Evolutionary conservation across 2,329 filamentous ascomycete species (phyloP).

Genomic region (Zopfia rhizophila): DNA sequence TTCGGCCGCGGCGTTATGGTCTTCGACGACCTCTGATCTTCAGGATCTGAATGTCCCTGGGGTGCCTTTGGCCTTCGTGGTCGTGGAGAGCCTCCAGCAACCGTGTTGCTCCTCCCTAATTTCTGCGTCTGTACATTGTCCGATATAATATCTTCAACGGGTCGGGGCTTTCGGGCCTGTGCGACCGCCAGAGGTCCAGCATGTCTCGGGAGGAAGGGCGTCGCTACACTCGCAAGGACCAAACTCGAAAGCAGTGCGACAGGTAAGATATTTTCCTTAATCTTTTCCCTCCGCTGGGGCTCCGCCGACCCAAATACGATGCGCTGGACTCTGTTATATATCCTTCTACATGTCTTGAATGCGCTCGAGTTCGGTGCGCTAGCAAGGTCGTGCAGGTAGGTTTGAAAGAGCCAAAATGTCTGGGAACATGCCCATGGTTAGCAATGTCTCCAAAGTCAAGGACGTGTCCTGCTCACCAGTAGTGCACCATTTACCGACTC

Average conservation of each 20-base stretch:
- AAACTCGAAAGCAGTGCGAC: slow-evolving; percentile 84
- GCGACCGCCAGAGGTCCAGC: slow-evolving; percentile 83
- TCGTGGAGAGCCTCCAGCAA: slow-evolving; percentile 59
- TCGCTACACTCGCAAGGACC: slow-evolving; percentile 78
- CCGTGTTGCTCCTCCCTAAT: slow-evolving; percentile 75
- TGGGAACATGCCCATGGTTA: slow-evolving; percentile 52
- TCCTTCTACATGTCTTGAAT: slow-evolving; percentile 83
- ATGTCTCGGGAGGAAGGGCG: slow-evolving; percentile 79
- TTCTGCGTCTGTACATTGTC: slow-evolving; percentile 67
- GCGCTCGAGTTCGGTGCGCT: slow-evolving; percentile 78
- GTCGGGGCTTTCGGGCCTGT: slow-evolving; percentile 80
- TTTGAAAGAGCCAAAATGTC: slow-evolving; percentile 93
- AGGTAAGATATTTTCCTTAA: slow-evolving; percentile 82
- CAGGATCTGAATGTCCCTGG: slow-evolving; percentile 49
- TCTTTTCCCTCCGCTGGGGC: slow-evolving; percentile 74
- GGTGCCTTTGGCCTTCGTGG: slow-evolving; percentile 54
- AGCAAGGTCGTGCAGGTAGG: slow-evolving; percentile 83
- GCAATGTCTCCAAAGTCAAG: slow-evolving; percentile 30
- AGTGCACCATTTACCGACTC: slow-evolving; percentile 87
- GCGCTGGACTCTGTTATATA: slow-evolving; percentile 89
- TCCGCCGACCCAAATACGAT: slow-evolving; percentile 85
- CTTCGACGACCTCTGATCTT: slow-evolving; percentile 47
- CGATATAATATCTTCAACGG: slow-evolving; percentile 68
- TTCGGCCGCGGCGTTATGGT: slow-evolving; percentile 48
- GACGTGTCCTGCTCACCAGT: slow-evolving; percentile 67